Percentiles rank a stretch among this genome's conserved stretches.
These are phyloP conservation scores for Candida gigantensis DNA, from an alignment of 1,139 yeast genomes.

Conservation along the genomic window DNA sequence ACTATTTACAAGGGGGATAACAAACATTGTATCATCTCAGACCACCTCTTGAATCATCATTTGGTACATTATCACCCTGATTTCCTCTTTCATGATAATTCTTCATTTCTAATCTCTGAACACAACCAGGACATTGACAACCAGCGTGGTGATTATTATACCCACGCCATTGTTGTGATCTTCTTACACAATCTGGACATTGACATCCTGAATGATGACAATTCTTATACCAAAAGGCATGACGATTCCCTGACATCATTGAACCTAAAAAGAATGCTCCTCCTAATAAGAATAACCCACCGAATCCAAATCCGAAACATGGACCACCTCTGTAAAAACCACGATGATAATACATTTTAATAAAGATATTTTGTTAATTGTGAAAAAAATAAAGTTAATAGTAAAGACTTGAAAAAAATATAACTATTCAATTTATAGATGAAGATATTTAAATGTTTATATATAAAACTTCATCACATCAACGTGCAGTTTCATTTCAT, in stretches of 20 bases:
- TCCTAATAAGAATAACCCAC: constrained; percentile 8
- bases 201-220: constrained; percentile 8
- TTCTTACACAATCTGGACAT: constrained; percentile 9
- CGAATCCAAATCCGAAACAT: constrained; percentile 12
- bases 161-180: background rate
- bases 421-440: no score
- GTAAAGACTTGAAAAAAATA: background rate
- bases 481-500: no score
- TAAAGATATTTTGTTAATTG: background rate
- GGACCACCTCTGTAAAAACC: constrained; percentile 4
- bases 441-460: no score
- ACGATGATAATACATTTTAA: constrained; percentile 1
- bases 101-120: constrained; percentile 1
- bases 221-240: no score
- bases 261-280: constrained; percentile 11
- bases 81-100: constrained; percentile 2
- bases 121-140: constrained; percentile 11
- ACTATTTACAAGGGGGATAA: background rate
- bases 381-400: background rate
- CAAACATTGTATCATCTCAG: no score
- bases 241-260: constrained; percentile 3
- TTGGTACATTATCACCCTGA: no score
- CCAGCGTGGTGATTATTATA: constrained; percentile 5
- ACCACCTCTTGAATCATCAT: no score
- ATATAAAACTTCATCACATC: no score